phyloP scores from a whole-genome alignment of 805 yeast genomes.

The Scheffersomyces lignosus region DNA sequence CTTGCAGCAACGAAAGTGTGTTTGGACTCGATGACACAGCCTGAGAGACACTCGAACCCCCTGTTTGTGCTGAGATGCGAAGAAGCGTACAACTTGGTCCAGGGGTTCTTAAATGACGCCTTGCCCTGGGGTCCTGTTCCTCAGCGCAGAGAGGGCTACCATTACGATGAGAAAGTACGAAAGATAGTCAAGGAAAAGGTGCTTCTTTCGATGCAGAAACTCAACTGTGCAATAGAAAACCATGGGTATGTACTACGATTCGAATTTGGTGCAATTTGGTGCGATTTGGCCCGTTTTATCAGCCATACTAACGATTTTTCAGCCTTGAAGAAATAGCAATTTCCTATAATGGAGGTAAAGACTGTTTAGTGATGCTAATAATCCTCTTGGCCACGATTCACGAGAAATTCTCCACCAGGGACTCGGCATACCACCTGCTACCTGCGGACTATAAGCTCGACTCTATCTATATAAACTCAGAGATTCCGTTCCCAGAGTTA shows the following conservation, averaged over 20 bases:
- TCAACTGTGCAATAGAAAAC: conserved; percentile 26
- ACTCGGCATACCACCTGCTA: too few relatives aligned
- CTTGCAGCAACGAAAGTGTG: too few relatives aligned
- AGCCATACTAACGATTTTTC: conserved; percentile 18
- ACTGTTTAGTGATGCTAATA: conserved; percentile 85
- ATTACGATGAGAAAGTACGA: conserved; percentile 20
- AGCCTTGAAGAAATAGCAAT: conserved; percentile 61
- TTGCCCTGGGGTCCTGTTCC: conserved; percentile 27
- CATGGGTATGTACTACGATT: conserved; percentile 31
- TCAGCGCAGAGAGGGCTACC: conserved; percentile 15
- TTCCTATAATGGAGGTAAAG: conserved; percentile 96
- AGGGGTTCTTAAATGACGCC: conserved; percentile 28
- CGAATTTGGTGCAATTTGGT: too few relatives aligned
- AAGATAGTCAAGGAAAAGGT: conserved; percentile 28
- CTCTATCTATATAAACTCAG: conserved; percentile 75
- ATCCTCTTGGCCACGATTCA: conserved; percentile 61
- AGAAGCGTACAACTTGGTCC: conserved; percentile 33
- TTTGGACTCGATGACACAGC: conserved; percentile 4
- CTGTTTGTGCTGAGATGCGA: conserved; percentile 21
- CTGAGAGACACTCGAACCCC: conserved; percentile 7
- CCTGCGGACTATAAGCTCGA: conserved; percentile 41
- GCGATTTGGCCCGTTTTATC: too few relatives aligned
- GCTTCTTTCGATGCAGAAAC: conserved; percentile 24
- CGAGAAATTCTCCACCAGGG: conserved; percentile 17
- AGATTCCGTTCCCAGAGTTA: conserved; percentile 69